phyloP scores from a whole-genome alignment of 129 eudicot genomes.

The Apium graveolens region DNA sequence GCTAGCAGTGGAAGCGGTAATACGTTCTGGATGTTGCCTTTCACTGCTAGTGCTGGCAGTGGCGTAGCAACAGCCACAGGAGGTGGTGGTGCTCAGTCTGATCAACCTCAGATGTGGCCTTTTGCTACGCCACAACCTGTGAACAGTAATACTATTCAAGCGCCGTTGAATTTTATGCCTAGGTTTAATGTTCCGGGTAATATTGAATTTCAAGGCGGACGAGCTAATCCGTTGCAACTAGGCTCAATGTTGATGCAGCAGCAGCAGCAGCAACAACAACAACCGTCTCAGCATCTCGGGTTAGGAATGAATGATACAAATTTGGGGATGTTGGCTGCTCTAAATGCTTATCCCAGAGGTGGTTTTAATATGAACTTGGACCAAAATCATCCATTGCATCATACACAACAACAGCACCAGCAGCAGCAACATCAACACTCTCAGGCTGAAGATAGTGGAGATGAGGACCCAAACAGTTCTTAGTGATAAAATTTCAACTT shows the following conservation, averaged over 20 bases:
- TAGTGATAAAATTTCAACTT: slow-evolving; percentile 20
- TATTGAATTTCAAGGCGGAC: slow-evolving; percentile 51
- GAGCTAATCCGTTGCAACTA: slow-evolving; percentile 50
- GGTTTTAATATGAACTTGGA: slow-evolving; percentile 63
- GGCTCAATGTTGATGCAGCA: slow-evolving; percentile 67
- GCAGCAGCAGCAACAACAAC: slow-evolving; percentile 45
- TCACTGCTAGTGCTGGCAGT: slow-evolving; percentile 19
- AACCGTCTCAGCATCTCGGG: slow-evolving; percentile 71
- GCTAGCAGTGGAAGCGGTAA: slow-evolving; percentile 39
- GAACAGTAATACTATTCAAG: slow-evolving; percentile 36
- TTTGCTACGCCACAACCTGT: slow-evolving; percentile 30
- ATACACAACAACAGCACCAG: slow-evolving; percentile 31
- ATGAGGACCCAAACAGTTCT: slow-evolving; percentile 65
- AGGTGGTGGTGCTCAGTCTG: slow-evolving; percentile 12
- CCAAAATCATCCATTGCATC: slow-evolving; percentile 46
- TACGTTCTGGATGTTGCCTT: slow-evolving; percentile 69
- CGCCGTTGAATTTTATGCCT: slow-evolving; percentile 60
- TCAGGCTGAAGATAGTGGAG: slow-evolving; percentile 64
- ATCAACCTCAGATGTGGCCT: slow-evolving; percentile 59
- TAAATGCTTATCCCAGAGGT: slow-evolving; percentile 62
- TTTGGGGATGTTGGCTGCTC: slow-evolving; percentile 81
- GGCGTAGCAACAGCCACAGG: slow-evolving; percentile 22
- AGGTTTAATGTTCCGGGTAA: slow-evolving; percentile 52
- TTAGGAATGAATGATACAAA: slow-evolving; percentile 62
- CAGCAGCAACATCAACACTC: slow-evolving; percentile 45